Conservation (phyloP, 805 yeast species). For the Saitoella complicata region DNA sequence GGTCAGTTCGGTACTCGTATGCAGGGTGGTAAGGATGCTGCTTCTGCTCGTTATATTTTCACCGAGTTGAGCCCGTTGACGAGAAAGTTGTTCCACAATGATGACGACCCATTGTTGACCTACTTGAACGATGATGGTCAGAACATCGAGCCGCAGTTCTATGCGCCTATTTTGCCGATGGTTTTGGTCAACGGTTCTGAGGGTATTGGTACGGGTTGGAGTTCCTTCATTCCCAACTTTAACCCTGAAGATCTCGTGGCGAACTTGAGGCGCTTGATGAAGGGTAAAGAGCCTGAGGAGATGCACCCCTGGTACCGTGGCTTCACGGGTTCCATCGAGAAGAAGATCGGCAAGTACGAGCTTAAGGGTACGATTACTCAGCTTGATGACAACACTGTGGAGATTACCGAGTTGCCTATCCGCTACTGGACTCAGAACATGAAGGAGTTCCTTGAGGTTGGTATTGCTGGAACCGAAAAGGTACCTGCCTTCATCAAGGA, state of each 20-base stretch:
- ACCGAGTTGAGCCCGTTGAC: constrained; percentile 72
- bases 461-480: constrained; percentile 60
- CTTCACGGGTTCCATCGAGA: constrained; percentile 74
- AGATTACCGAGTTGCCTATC: constrained; percentile 84
- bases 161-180: constrained; percentile 87
- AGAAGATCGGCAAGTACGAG: constrained; percentile 51
- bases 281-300: constrained; percentile 46
- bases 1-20: constrained; percentile 96
- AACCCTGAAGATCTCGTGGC: constrained; percentile 71
- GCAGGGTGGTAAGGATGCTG: constrained; percentile 93
- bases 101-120: constrained; percentile 60
- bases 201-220: constrained; percentile 99
- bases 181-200: constrained; percentile 89
- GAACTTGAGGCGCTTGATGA: constrained; percentile 58
- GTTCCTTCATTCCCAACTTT: constrained; percentile 78
- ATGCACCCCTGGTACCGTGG: constrained; percentile 92
- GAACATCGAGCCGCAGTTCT: constrained; percentile 91
- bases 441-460: constrained; percentile 67
- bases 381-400: constrained; percentile 61
- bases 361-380: constrained; percentile 71
- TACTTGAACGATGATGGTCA: constrained; percentile 87
- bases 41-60: constrained; percentile 94
- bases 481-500: constrained; percentile 77
- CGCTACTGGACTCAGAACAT: constrained; percentile 83
- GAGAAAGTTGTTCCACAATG: constrained; percentile 54